These are phyloP conservation scores for Arabis hirsuta DNA, from an alignment of 345 rosid genomes.

Conservation along the genomic window DNA sequence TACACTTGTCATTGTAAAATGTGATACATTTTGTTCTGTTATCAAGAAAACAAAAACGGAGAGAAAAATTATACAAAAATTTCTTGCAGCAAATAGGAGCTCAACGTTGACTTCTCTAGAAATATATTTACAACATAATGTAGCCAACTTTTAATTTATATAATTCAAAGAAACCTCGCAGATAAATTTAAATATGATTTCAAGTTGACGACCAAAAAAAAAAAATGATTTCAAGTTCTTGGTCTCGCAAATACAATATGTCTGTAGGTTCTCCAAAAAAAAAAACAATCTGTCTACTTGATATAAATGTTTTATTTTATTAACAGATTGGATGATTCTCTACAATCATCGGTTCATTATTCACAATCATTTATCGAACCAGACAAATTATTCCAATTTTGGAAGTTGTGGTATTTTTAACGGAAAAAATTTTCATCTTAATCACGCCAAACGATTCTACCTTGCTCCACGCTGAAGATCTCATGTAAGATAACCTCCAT, in stretches of 20 bases:
- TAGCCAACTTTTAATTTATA: not conserved
- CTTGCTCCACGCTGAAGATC: too few relatives aligned
- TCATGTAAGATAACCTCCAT: too few relatives aligned
- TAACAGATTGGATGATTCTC: constrained; percentile 38
- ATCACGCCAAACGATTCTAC: too few relatives aligned
- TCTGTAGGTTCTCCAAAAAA: not conserved
- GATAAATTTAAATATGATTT: constrained; percentile 6
- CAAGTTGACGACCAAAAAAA: not conserved
- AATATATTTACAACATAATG: not conserved
- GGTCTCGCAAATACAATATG: constrained; percentile 29
- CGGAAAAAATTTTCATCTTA: too few relatives aligned
- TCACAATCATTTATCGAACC: too few relatives aligned
- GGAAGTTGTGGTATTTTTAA: too few relatives aligned
- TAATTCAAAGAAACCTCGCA: not conserved
- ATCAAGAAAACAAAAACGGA: constrained; percentile 7
- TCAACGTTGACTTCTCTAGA: constrained; percentile 36
- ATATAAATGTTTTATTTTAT: too few relatives aligned
- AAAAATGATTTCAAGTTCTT: constrained; percentile 7
- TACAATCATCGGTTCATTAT: not conserved
- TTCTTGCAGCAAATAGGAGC: constrained; percentile 27
- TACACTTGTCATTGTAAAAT: constrained; percentile 32
- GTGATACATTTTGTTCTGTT: constrained; percentile 12
- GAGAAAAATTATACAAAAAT: not conserved
- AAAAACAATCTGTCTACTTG: too few relatives aligned
- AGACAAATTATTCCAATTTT: too few relatives aligned